A percentile compares a stretch with the other conserved stretches of the same genome.
Conservation (phyloP, 78 protist genomes). For the Dictyostelium citrinum region DNA sequence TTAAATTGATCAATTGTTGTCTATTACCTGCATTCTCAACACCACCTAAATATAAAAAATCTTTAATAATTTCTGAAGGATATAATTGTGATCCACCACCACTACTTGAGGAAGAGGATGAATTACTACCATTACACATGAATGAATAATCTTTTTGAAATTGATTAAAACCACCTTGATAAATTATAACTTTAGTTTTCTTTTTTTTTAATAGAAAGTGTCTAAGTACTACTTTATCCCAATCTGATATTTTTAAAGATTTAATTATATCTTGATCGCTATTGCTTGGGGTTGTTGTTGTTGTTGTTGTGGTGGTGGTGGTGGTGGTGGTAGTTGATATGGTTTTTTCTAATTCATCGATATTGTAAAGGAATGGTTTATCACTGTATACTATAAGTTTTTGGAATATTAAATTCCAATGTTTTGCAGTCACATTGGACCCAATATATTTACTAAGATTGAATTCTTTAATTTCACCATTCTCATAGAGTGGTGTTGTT, state of each 20-base stretch:
- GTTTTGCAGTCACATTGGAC: not conserved
- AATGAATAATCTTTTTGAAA: conserved; percentile 32
- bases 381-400: conserved; percentile 9
- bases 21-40: conserved; percentile 17
- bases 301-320: not conserved
- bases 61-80: conserved; percentile 51
- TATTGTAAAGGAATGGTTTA: not conserved
- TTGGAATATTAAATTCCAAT: conserved; percentile 40
- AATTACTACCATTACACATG: not conserved
- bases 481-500: not conserved
- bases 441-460: conserved; percentile 33
- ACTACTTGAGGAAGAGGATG: not conserved
- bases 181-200: not conserved
- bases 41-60: conserved; percentile 61
- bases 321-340: not conserved
- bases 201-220: not conserved
- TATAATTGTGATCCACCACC: not conserved
- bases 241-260: not conserved
- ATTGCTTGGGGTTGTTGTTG: not conserved
- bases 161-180: conserved; percentile 15
- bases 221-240: conserved; percentile 2
- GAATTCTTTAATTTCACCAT: not conserved
- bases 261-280: not conserved
- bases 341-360: not conserved
- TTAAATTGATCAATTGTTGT: conserved; percentile 36